These are phyloP conservation scores for Magnusiomyces suaveolens DNA, from an alignment of 1,139 yeast genomes.

Conservation along the genomic window DNA sequence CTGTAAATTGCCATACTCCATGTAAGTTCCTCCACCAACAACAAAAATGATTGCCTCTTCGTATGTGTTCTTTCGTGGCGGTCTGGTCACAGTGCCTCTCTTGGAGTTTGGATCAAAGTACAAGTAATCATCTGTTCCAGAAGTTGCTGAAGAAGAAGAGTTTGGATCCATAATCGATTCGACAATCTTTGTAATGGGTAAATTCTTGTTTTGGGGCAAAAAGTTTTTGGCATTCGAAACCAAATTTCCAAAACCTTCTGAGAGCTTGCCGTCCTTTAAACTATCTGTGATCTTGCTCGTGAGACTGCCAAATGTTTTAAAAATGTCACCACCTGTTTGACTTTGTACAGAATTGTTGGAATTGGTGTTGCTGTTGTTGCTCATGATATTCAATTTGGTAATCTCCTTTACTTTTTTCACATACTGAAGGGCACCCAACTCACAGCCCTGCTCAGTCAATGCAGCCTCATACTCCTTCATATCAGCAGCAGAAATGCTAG, in stretches of 20 bases:
- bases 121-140: slow-evolving; percentile 71
- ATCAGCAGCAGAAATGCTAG: slow-evolving; percentile 50
- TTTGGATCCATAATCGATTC: slow-evolving; percentile 88
- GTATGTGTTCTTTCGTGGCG: slow-evolving; percentile 76
- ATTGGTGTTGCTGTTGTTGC: slow-evolving; percentile 21
- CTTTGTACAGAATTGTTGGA: slow-evolving; percentile 14
- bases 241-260: slow-evolving; percentile 86
- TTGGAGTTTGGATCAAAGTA: slow-evolving; percentile 80
- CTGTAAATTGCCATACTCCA: slow-evolving; percentile 87
- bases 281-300: slow-evolving; percentile 68
- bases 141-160: slow-evolving; percentile 27
- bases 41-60: slow-evolving; percentile 79
- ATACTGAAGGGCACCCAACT: slow-evolving; percentile 56
- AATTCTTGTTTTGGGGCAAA: slow-evolving; percentile 75
- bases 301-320: slow-evolving; percentile 67
- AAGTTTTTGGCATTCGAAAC: slow-evolving; percentile 82
- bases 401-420: slow-evolving; percentile 74
- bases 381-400: slow-evolving; percentile 52
- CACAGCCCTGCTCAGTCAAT: slow-evolving; percentile 51
- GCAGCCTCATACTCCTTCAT: slow-evolving; percentile 56
- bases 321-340: slow-evolving; percentile 31
- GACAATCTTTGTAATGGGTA: slow-evolving; percentile 83
- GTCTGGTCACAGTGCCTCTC: slow-evolving; percentile 81
- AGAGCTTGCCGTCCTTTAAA: slow-evolving; percentile 41
- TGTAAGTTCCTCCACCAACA: slow-evolving; percentile 93